A percentile compares a stretch with the other conserved stretches of the same genome.
These are phyloP conservation scores for Claviceps maximensis DNA, from an alignment of 2,329 filamentous ascomycete species.

Conservation along the genomic window DNA sequence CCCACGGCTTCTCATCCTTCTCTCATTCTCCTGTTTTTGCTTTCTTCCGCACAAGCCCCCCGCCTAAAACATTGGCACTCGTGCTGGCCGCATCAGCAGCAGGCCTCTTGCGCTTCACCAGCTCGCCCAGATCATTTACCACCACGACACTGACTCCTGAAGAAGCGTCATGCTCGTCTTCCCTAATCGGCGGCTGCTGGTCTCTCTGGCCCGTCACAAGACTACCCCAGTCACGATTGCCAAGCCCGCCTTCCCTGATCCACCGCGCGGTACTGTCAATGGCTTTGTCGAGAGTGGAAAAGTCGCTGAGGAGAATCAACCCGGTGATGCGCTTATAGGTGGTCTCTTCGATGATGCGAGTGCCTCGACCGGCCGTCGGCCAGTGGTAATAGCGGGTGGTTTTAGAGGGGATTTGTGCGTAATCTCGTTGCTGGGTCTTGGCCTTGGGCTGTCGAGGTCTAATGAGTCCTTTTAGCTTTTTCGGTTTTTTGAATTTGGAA, in stretches of 20 bases:
- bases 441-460: constrained; percentile 49
- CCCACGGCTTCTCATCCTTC: too few relatives aligned
- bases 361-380: constrained; percentile 48
- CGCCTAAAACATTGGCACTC: constrained; percentile 41
- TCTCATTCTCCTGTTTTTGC: constrained; percentile 24
- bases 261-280: constrained; percentile 54
- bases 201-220: constrained; percentile 32
- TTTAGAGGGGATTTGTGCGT: constrained; percentile 33
- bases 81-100: too few relatives aligned
- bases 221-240: constrained; percentile 36
- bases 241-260: constrained; percentile 51
- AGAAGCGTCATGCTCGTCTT: background rate
- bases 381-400: constrained; percentile 56
- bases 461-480: constrained; percentile 44
- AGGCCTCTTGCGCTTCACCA: constrained; percentile 35
- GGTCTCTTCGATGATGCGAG: constrained; percentile 47
- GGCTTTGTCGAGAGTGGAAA: constrained; percentile 51
- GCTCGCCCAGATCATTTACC: constrained; percentile 34
- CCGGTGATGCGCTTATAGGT: constrained; percentile 57
- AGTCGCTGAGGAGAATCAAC: constrained; percentile 60
- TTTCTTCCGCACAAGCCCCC: constrained; percentile 43
- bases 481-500: constrained; percentile 24
- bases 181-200: too few relatives aligned
- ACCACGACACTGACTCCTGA: constrained; percentile 13
- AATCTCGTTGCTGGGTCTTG: constrained; percentile 43